phyloP scores from a whole-genome alignment of 2,329 filamentous ascomycete species.

The Penicillium sp. region DNA sequence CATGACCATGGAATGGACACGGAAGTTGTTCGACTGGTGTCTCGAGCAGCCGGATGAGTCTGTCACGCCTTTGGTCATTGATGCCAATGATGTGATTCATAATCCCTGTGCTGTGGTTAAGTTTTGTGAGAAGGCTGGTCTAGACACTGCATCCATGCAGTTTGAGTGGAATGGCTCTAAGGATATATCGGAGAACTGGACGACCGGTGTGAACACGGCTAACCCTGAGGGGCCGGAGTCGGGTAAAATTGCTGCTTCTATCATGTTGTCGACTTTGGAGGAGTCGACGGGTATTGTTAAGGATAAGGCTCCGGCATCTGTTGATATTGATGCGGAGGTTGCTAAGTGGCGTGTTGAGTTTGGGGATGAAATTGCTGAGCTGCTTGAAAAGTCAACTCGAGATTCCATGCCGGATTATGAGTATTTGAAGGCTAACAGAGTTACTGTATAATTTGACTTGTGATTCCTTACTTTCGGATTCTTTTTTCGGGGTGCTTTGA shows the following conservation, averaged over 20 bases:
- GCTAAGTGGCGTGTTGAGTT: slow-evolving; percentile 41
- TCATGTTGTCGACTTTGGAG: slow-evolving; percentile 33
- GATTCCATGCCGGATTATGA: slow-evolving; percentile 44
- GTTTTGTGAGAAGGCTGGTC: slow-evolving; percentile 29
- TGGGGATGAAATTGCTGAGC: slow-evolving; percentile 28
- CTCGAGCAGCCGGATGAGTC: slow-evolving; percentile 18
- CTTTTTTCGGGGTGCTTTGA: too few relatives aligned
- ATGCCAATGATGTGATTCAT: slow-evolving; percentile 42
- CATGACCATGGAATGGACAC: slow-evolving; percentile 31
- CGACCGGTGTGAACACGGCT: neutral
- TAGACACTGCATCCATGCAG: slow-evolving; percentile 30
- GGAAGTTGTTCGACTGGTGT: slow-evolving; percentile 38
- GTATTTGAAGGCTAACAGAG: slow-evolving; percentile 33
- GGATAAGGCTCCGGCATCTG: slow-evolving; percentile 27
- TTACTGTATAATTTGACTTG: slow-evolving; percentile 10
- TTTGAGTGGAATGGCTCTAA: slow-evolving; percentile 34
- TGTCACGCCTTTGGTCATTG: slow-evolving; percentile 32
- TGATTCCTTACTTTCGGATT: too few relatives aligned
- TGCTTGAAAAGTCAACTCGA: slow-evolving; percentile 29
- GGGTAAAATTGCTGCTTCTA: neutral
- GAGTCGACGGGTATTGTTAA: slow-evolving; percentile 37
- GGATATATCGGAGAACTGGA: slow-evolving; percentile 9
- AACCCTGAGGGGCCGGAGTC: neutral
- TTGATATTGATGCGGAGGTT: slow-evolving; percentile 33
- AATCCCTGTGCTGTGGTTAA: slow-evolving; percentile 26